Percentiles rank a stretch among this genome's conserved stretches.
Conservation (phyloP, 129 eudicot species). For the Pseudognaphalium luteoalbum region DNA sequence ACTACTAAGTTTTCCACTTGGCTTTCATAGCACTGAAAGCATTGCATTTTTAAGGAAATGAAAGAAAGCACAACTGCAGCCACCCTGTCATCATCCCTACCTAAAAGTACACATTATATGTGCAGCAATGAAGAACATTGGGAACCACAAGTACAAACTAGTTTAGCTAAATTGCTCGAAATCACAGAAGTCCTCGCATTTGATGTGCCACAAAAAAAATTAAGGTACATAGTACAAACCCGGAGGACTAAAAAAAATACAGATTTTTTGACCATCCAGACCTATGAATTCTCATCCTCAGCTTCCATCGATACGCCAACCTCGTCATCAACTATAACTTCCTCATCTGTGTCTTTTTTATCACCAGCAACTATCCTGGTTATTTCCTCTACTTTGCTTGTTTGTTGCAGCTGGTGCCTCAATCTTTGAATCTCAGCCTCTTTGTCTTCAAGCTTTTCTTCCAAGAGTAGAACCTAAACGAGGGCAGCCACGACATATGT, state of each 20-base stretch:
- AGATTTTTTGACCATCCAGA: background rate
- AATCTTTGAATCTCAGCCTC: conserved; percentile 65
- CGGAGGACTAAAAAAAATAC: background rate
- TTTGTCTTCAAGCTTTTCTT: conserved; percentile 76
- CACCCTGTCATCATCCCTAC: background rate
- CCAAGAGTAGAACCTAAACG: conserved; percentile 63
- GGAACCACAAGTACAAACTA: background rate
- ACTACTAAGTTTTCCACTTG: background rate
- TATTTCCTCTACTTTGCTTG: conserved; percentile 39
- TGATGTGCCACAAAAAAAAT: background rate
- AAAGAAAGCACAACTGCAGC: background rate
- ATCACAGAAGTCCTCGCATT: background rate
- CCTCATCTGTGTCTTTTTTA: conserved; percentile 27
- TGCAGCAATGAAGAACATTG: background rate
- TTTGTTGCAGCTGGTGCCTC: conserved; percentile 51
- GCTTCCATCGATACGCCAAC: conserved; percentile 21
- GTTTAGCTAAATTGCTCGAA: background rate
- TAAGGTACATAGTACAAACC: background rate
- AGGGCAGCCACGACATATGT: background rate
- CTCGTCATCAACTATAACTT: conserved; percentile 28
- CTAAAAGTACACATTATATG: background rate
- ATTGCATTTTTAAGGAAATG: too few relatives aligned
- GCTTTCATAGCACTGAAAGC: background rate
- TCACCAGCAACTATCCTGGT: conserved; percentile 22
- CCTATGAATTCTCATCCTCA: conserved; percentile 15